Evolutionary conservation across 345 rosid species (phyloP).

Genomic region (Citrus inodora): DNA sequence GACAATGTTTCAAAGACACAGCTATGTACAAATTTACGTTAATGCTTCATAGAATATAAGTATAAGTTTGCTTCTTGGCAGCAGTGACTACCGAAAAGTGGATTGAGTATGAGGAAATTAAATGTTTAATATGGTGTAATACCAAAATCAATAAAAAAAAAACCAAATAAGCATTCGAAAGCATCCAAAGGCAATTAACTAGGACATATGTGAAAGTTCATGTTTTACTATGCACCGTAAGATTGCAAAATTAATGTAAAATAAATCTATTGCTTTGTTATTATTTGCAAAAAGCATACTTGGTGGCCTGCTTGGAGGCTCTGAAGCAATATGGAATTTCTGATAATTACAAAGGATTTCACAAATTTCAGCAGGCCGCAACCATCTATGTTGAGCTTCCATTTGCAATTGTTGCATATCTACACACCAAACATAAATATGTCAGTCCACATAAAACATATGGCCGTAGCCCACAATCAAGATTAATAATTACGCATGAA

Average conservation of each 20-base stretch:
- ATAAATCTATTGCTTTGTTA: neutral
- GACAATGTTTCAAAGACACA: neutral
- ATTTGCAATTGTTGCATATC: conserved; percentile 1
- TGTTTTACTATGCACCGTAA: neutral
- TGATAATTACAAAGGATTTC: conserved; percentile 81
- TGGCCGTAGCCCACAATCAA: neutral
- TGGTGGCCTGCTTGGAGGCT: conserved; percentile 73
- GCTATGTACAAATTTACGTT: neutral
- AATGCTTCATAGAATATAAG: neutral
- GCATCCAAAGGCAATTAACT: neutral
- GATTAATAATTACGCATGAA: neutral
- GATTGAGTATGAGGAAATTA: neutral
- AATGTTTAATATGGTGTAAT: neutral
- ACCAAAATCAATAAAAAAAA: neutral
- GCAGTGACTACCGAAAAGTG: neutral
- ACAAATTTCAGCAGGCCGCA: conserved; percentile 93
- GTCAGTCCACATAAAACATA: neutral
- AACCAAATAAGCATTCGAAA: neutral
- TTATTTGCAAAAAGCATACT: conserved; percentile 44
- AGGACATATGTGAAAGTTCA: neutral
- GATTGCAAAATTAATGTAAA: neutral
- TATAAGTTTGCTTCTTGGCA: neutral
- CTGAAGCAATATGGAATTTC: conserved; percentile 71
- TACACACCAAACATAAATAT: neutral
- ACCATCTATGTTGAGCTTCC: conserved; percentile 84